A percentile compares a stretch with the other conserved stretches of the same genome.
Conservation (phyloP, 768 basidiomycete species). For the Astraeus odoratus region DNA sequence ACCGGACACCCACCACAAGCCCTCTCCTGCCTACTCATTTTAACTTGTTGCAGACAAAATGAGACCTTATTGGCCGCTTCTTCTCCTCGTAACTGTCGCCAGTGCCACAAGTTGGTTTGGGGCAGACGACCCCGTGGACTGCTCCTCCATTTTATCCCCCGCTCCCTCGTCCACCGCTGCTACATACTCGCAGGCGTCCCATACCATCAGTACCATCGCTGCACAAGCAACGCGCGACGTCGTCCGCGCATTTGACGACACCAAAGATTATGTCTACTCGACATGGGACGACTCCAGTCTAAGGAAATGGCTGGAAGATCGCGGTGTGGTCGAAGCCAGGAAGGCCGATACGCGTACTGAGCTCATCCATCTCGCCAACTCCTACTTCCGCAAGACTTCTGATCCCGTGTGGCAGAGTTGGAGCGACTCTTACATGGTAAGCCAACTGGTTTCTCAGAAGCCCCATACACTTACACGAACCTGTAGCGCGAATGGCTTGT, state of each 20-base stretch:
- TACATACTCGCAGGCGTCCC: conserved; percentile 29
- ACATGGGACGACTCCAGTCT: conserved; percentile 82
- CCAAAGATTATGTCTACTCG: conserved; percentile 84
- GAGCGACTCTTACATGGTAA: conserved; percentile 77
- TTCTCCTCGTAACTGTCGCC: conserved; percentile 31
- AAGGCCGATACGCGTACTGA: conserved; percentile 50
- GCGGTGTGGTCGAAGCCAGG: conserved; percentile 64
- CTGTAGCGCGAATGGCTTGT: conserved; percentile 77
- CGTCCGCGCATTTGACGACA: conserved; percentile 50
- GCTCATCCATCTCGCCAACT: conserved; percentile 59
- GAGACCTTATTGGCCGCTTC: conserved; percentile 12
- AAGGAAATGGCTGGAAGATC: conserved; percentile 63
- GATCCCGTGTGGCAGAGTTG: conserved; percentile 77
- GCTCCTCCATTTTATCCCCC: conserved; percentile 40
- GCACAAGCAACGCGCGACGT: conserved; percentile 51
- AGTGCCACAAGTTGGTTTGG: conserved; percentile 50
- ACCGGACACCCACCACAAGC: too few species aligned
- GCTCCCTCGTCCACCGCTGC: conserved; percentile 38
- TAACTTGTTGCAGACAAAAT: conserved; percentile 6
- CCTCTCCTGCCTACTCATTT: not conserved
- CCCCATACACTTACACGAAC: not conserved
- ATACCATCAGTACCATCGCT: conserved; percentile 34
- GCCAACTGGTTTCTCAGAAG: conserved; percentile 14
- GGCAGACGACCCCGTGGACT: conserved; percentile 47
- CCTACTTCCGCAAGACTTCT: conserved; percentile 55